Base-by-base conservation (phyloP, 2,329 filamentous ascomycete genomes). In the Neopestalotiopsis sp. region DNA sequence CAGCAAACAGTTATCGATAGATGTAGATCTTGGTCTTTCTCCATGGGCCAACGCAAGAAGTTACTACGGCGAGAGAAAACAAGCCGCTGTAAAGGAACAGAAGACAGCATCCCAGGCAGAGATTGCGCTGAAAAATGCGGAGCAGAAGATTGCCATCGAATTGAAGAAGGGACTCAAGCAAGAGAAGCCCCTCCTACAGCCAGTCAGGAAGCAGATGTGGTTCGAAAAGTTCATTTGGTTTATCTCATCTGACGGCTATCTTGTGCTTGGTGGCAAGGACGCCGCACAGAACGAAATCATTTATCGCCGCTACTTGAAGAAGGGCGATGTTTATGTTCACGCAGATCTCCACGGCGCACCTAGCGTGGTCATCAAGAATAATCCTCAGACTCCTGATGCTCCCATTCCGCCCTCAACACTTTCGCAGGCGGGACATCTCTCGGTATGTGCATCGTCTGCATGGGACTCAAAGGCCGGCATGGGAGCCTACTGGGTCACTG, bases 201-300 rank as follows among this genome's bases (percentile, higher is more conserved):
- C 92, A 0, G 91, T 97, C 9, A 89, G 96, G 68, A 92, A 91
- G 76, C 92, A 91, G 73, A 88, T 95, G 75, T 99, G 96, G 96
- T 99, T 98, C 74, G 96, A 99, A 76, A 99, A 99, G 80, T 99
- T 97, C 75, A 85, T 91, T 34, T 98, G 94, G 87, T 99, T 99
- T 81, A 89, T 98, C 74, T 98, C 95, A 0, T 97, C 94, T 0
- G 96, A 99, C 76, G 95, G 95, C 4, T 98, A 98, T 78, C 87
- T 99, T 5, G 93, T 98, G 0, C 87, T 99, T 17, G 95, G 91
- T 59, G 95, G 94, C 17, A 94, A 94, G 71, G 96, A 99, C 82
- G 88, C 91, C 1, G 92, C 94, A 74, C 96, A 99, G 78, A 94
- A 92, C 75, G 96, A 99, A 79, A 91, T 95, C 56, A 84, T 99